Evolutionary conservation across 2,329 filamentous ascomycete species (phyloP).

Genomic region (Clonostachys rhizophaga): DNA sequence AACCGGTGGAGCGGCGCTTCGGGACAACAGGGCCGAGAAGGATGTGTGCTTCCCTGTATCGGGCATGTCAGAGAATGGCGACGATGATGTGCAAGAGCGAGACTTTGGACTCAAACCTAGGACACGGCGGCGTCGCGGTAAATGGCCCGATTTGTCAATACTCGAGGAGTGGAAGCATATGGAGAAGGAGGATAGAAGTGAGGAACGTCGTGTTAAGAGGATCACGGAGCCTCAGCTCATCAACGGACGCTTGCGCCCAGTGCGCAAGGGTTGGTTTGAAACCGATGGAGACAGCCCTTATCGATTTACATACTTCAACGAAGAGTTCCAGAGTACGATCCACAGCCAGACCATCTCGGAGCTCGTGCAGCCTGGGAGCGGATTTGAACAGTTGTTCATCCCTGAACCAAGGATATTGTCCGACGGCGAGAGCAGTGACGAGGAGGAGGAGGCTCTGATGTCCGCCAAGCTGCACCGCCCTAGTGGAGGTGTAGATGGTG

Average conservation of each 20-base stretch:
- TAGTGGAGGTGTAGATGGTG: slow-evolving; percentile 21
- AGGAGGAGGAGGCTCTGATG: slow-evolving; percentile 10
- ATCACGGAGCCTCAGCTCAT: slow-evolving; percentile 93
- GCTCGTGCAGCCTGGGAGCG: slow-evolving; percentile 77
- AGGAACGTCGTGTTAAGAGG: slow-evolving; percentile 80
- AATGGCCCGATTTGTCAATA: slow-evolving; percentile 82
- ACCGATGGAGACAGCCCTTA: slow-evolving; percentile 88
- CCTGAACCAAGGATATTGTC: slow-evolving; percentile 76
- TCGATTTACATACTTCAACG: slow-evolving; percentile 98
- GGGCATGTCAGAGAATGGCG: slow-evolving; percentile 69
- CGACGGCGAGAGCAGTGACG: slow-evolving; percentile 67
- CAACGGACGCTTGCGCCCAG: slow-evolving; percentile 80
- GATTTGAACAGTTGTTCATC: slow-evolving; percentile 84
- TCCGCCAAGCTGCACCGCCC: slow-evolving; percentile 3
- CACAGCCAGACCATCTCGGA: slow-evolving; percentile 95
- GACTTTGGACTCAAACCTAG: slow-evolving; percentile 27
- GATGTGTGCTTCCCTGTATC: slow-evolving; percentile 89
- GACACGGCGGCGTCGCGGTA: slow-evolving; percentile 57
- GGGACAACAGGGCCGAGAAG: slow-evolving; percentile 54
- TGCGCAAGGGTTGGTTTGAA: slow-evolving; percentile 76
- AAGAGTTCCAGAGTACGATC: slow-evolving; percentile 92
- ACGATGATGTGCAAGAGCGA: slow-evolving; percentile 61
- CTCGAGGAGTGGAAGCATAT: slow-evolving; percentile 87
- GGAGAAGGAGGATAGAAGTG: slow-evolving; percentile 79
- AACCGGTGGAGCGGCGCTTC: slow-evolving; percentile 14